phyloP scores from a whole-genome alignment of 495 filamentous ascomycete genomes.

The Alectoria sarmentosa region DNA sequence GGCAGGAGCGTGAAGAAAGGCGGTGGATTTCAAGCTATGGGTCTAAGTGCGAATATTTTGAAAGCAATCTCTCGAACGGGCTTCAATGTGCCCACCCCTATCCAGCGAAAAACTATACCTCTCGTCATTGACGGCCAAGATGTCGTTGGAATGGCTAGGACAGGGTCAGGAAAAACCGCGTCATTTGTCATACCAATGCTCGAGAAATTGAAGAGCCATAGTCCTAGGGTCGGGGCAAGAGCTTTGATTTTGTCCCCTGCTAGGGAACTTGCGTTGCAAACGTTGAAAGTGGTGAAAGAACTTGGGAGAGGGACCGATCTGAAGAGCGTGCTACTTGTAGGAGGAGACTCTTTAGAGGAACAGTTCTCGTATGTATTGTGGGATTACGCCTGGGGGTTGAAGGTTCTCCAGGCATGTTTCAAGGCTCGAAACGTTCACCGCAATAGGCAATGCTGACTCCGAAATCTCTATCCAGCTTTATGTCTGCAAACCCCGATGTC shows the following conservation, averaged over 20 bases:
- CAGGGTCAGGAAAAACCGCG: constrained; percentile 93
- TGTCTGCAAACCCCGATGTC: constrained; percentile 92
- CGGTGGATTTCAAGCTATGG: constrained; percentile 96
- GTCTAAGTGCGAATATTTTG: constrained; percentile 71
- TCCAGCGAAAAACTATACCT: constrained; percentile 94
- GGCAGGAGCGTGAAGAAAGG: constrained; percentile 85
- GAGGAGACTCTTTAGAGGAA: constrained; percentile 92
- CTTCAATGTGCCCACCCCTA: constrained; percentile 91
- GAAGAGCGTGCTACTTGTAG: constrained; percentile 79
- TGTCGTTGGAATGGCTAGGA: constrained; percentile 96
- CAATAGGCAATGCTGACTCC: not conserved
- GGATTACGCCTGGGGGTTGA: not conserved
- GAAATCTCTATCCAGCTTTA: constrained; percentile 48
- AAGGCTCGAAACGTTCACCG: not conserved
- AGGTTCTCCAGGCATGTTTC: not conserved
- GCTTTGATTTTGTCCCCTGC: constrained; percentile 86
- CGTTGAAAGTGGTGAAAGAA: constrained; percentile 92
- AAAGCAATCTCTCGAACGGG: constrained; percentile 89
- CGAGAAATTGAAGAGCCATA: constrained; percentile 86
- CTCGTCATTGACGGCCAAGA: constrained; percentile 81
- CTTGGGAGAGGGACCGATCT: constrained; percentile 85
- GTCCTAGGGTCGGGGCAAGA: constrained; percentile 71
- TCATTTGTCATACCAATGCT: constrained; percentile 99
- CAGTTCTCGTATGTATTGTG: constrained; percentile 46
- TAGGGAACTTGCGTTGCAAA: constrained; percentile 88